Percentiles rank a stretch among this genome's conserved stretches.
Evolutionary conservation across 2,329 filamentous ascomycete genomes (phyloP).

Genomic region (Diplocarpon mali): DNA sequence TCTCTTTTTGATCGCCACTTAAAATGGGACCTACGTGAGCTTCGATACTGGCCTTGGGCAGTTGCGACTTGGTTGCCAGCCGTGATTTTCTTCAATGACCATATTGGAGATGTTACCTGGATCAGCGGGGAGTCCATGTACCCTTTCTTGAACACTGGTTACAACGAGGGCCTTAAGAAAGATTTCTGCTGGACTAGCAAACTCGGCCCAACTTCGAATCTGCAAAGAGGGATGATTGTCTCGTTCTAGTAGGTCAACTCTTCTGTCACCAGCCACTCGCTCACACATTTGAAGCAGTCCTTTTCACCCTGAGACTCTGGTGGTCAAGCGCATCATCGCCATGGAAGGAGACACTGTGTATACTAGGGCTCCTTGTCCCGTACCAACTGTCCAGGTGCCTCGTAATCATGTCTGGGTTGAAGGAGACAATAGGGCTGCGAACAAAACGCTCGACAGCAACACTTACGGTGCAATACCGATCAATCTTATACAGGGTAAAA

Average conservation of each 20-base stretch:
- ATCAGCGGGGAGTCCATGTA: slow-evolving; percentile 63
- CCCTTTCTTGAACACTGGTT: slow-evolving; percentile 61
- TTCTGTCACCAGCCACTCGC: neutral
- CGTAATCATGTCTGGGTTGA: slow-evolving; percentile 90
- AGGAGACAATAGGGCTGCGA: slow-evolving; percentile 56
- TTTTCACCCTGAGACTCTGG: slow-evolving; percentile 52
- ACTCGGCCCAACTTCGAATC: slow-evolving; percentile 42
- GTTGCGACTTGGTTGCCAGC: slow-evolving; percentile 52
- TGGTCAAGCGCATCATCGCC: slow-evolving; percentile 75
- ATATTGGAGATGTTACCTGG: slow-evolving; percentile 46
- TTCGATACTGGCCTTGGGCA: slow-evolving; percentile 37
- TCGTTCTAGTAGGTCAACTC: slow-evolving; percentile 46
- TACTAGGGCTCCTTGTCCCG: slow-evolving; percentile 50
- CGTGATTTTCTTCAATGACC: slow-evolving; percentile 48
- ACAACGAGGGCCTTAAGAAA: slow-evolving; percentile 40
- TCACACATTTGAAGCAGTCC: slow-evolving; percentile 47
- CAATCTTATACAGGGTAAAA: slow-evolving; percentile 62
- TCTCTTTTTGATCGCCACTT: no score
- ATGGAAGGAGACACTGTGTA: slow-evolving; percentile 68
- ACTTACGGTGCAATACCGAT: slow-evolving; percentile 76
- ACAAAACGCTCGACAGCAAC: slow-evolving; percentile 72
- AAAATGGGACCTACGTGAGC: slow-evolving; percentile 17
- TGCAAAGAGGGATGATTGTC: slow-evolving; percentile 65
- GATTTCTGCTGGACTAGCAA: slow-evolving; percentile 51
- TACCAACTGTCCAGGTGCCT: slow-evolving; percentile 52